Base-by-base conservation (phyloP, 176 grass and related monocot species). In the Aegilops tauschii region DNA sequence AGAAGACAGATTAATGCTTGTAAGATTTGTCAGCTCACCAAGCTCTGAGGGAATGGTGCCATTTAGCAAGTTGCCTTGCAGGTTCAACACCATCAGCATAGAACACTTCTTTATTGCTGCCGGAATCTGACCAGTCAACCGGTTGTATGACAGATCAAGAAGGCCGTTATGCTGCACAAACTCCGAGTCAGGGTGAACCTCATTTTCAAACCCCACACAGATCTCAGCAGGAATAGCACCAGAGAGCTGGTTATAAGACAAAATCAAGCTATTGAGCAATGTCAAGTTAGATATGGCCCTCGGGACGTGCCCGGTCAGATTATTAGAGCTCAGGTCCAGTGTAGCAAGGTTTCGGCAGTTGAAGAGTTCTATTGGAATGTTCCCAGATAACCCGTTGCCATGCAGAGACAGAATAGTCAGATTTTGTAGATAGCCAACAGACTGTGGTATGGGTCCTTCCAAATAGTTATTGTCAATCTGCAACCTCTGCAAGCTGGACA, bases 101-200 rank as follows among this genome's bases (percentile, higher is more conserved):
- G 74, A 68, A 80, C 94, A 99, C 49, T 91, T 88, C 79, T 89
- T 94, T 18, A 99, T 92, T 4, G 62, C 83, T 80, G 87, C 35
- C 9, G 97, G 97, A 69, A 99, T 99, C 62, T 86, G 80, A 79
- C 97, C 87, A 36, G 82, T 91, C 77, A 99, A 81, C 52, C 28
- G 82, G 75, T 99, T 99, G 76, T 91, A 93, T 42, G 97, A 96
- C 3, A 99, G 87, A 89, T 99, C 97, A 66, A 99, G 92, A 62
- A 96, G 84, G 18, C 97, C 97, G 29, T 99, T 90, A 59, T 99
- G 97, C 84, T 96, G 97, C 50, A 90, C 79, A 92, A 99, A 99
- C 77, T 99, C 97, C 0, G 94, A 99, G 87, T 94, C 94, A 4
- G 97, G 94, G 79, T 90, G 92, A 86, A 66, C 81, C 40, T 78